A percentile compares a stretch with the other conserved stretches of the same genome.
Evolutionary conservation across 2,329 filamentous ascomycete genomes (phyloP).

Genomic region (Hypoxylon rubiginosum): DNA sequence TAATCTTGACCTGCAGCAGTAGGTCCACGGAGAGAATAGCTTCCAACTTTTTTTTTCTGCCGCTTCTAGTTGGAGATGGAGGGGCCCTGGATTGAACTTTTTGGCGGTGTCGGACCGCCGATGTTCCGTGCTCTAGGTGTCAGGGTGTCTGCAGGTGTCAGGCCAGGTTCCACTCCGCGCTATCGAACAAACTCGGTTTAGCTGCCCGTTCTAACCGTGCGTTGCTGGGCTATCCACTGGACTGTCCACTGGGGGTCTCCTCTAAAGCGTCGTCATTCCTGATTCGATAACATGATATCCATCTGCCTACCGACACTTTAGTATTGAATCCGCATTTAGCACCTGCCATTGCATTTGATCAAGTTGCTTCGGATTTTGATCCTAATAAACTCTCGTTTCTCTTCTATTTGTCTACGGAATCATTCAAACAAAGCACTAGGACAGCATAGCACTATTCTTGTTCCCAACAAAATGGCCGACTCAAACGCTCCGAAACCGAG

Average conservation of each 20-base stretch:
- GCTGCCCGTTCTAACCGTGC: constrained; percentile 15
- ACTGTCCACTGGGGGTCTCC: constrained; percentile 24
- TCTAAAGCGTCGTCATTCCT: constrained; percentile 43
- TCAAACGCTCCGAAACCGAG: constrained; percentile 88
- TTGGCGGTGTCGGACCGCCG: constrained; percentile 45
- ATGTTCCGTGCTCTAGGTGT: constrained; percentile 46
- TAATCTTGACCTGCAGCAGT: constrained; percentile 4
- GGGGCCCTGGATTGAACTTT: constrained; percentile 29
- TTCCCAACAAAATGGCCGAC: constrained; percentile 74
- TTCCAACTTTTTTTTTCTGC: constrained; percentile 41
- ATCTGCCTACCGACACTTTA: constrained; percentile 35
- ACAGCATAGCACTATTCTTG: not conserved
- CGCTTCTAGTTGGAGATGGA: constrained; percentile 26
- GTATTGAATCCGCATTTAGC: constrained; percentile 21
- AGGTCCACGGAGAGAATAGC: too few relatives aligned
- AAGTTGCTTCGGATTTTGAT: constrained; percentile 7
- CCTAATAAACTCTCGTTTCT: constrained; percentile 5
- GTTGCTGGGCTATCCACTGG: constrained; percentile 21
- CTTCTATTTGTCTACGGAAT: not conserved
- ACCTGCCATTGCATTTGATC: constrained; percentile 32
- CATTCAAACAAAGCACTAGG: not conserved
- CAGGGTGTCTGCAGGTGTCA: not conserved
- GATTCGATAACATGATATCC: constrained; percentile 38
- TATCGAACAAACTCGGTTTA: not conserved
- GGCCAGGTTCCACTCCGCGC: not conserved